Conservation (phyloP, 768 basidiomycete species). For the Dentipellis sp. region DNA sequence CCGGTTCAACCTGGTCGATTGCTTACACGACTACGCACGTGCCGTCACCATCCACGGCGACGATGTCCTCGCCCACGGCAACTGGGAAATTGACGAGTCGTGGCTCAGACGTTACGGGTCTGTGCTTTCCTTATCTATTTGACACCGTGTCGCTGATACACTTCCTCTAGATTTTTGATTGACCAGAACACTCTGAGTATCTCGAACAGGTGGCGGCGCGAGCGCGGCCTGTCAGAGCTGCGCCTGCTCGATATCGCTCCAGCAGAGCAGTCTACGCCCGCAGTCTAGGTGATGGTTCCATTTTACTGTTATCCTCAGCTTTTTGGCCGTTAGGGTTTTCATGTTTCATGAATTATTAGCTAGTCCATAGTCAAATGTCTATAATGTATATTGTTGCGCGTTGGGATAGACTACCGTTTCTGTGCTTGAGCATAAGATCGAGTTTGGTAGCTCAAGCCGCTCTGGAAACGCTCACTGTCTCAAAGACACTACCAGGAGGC, state of each 20-base stretch:
- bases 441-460: neutral
- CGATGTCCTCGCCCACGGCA: constrained; percentile 80
- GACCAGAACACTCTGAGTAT: constrained; percentile 62
- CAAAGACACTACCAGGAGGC: constrained; percentile 71
- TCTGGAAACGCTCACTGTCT: neutral
- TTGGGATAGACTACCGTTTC: too few species aligned
- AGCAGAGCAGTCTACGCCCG: constrained; percentile 3
- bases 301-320: neutral
- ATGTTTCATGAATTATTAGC: neutral
- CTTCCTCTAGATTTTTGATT: constrained; percentile 55
- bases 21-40: constrained; percentile 61
- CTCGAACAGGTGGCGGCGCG: constrained; percentile 82
- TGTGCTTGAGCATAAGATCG: too few species aligned
- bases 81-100: constrained; percentile 83
- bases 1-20: constrained; percentile 74
- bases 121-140: constrained; percentile 16
- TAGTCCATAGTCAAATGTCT: neutral
- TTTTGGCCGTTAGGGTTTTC: neutral
- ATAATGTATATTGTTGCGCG: neutral
- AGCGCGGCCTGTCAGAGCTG: constrained; percentile 71
- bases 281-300: neutral
- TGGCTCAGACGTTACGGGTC: constrained; percentile 83
- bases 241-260: constrained; percentile 41
- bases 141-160: constrained; percentile 1
- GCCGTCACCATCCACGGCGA: constrained; percentile 79